Evolutionary conservation across 1,284 basidiomycete genomes (phyloP), one percentile per base, ranked within the genome.

Genomic region (Porodaedalea pini): DNA sequence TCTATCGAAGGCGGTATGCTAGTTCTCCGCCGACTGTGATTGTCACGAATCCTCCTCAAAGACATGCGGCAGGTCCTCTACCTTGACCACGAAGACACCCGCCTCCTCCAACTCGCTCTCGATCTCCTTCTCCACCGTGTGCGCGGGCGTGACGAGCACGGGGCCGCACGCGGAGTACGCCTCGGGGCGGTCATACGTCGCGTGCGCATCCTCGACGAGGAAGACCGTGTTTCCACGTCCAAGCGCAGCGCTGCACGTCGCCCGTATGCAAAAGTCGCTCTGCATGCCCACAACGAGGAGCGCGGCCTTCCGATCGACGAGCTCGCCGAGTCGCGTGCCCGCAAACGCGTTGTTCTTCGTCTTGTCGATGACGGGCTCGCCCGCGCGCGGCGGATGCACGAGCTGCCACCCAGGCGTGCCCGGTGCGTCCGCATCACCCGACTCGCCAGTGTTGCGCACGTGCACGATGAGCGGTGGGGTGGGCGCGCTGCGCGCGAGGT

Each of bases 321-420:
- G 67, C 5, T 76, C 73, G 4, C 67, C 75, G 10, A 88, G 73
- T 8, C 56, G 60, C 32, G 84, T 86, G 29, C 80, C 82, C 0
- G 77, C 71, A 62, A 87, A 88, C 21, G 85, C 84, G 65, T 86
- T 87, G 71, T 83, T 85, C 71, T 85, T 86, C 60, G 71, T 71
- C 71, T 86, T 87, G 71, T 87, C 83, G 54, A 87, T 63, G 54
- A 85, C 71, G 52, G 69, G 67, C 68, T 86, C 84, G 71, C 65
- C 0, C 6, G 56, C 8, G 75, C 66, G 10, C 1, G 80, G 78
- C 7, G 71, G 63, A 67, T 81, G 78, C 34, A 77, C 75, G 65
- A 87, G 80, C 62, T 79, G 68, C 83, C 83, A 86, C 4, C 82
- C 81, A 3, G 73, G 66, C 0, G 78, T 71, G 58, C 73, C 62